Base-by-base conservation (phyloP, 352 stramenopile species). In the Globisporangium alternatum region DNA sequence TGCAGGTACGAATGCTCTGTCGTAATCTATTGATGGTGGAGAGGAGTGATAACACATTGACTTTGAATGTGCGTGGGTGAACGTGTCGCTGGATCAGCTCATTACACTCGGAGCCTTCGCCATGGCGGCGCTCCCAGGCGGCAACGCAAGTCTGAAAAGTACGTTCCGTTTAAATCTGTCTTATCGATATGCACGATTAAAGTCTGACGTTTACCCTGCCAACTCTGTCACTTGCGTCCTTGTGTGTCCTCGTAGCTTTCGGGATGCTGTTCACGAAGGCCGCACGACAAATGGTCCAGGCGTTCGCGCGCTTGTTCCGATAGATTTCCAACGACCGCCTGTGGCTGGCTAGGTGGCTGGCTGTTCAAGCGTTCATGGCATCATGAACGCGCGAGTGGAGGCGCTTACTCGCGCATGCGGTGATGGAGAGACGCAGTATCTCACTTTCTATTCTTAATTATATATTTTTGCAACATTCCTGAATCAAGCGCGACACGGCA, bases 81-180 rank as follows among this genome's bases (percentile, higher is more conserved):
- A 47, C 2, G 54, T 21, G 21, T n/a, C 25, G 28, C 22, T 21
- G 51, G 60, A 74, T 66, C 69, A 92, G 71, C 67, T 92, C 10
- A 67, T 87, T 54, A 90, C 83, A 28, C 56, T 92, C 25, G 70
- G 65, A 10, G 68, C 74, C 15, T 89, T 90, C 25, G 81, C 81
- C 3, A 56, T 89, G 28, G 86, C 79, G 33, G 76, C 78, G 2
- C 80, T 92, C 19, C 83, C 83, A 9, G 80, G 81, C 21, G 81
- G 83, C 44, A 86, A 81, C 41, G 73, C 75, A 4, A 85, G 80
- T 57, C 56, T 92, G 31, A 89, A 89, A 78, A 71, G 83, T 92
- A 41, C 43, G 62, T 59, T 19, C 13, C 25, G 25, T 28, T 28
- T 28, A 28, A 28, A 28, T 28, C 25, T 28, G 25, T 28, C 25